Evolutionary conservation across 306 rosid genomes (phyloP), one percentile per base, ranked within the genome.

Genomic region (Ormosia emarginata): DNA sequence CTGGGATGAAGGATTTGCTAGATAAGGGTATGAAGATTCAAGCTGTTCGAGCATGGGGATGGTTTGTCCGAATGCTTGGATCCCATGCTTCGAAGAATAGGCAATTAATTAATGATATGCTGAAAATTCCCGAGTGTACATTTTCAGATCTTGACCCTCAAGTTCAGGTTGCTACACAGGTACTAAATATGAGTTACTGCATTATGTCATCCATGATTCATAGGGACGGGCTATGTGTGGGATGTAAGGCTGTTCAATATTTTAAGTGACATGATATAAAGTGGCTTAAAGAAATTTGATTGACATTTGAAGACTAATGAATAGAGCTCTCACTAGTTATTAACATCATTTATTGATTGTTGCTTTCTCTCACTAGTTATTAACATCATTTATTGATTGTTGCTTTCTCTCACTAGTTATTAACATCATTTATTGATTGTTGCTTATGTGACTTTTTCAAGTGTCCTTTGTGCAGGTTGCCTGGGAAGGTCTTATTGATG

Each of bases 81-180:
- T 85, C 90, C 80, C 86, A 87, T 71, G 93, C 93, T 69, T 74
- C 81, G 86, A 94, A 90, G 88, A 88, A 86, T 78, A 90, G 90
- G 65, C 88, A 83, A 75, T 88, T 91, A 79, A 79, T 90, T 71
- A 92, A 94, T 87, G 90, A 90, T 39, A 87, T 91, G 94, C 93
- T 91, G 75, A 94, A 94, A 81, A 89, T 91, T 82, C 97, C 93
- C 1, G 92, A 92, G 88, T 78, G 75, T 24, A 90, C 98, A 90
- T 94, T 94, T 89, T 85, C 92, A 82, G 91, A 90, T 88, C 78
- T 79, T 71, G 94, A 90, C 66, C 84, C 97, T 64, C 97, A 91
- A 87, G 90, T 94, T 79, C 94, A 90, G 81, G 91, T 90, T 79
- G 97, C 97, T 44, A 83, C 98, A 29, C 97, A 87, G 97, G 98